Percentiles rank a stretch among this genome's conserved stretches.
phyloP scores from a whole-genome alignment of 257 asterid species.

The Solanum piurae region DNA sequence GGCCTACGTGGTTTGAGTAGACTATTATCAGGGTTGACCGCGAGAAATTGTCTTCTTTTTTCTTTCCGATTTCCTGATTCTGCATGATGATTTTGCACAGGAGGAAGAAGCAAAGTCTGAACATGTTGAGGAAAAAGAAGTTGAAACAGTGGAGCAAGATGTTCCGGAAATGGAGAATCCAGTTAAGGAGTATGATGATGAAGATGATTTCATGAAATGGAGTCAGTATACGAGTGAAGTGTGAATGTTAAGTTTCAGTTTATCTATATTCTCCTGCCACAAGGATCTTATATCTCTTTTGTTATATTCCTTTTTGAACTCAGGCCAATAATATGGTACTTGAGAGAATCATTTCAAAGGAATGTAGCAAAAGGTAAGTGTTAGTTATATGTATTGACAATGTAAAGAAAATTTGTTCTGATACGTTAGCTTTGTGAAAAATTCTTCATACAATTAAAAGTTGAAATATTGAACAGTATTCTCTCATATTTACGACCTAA shows the following conservation, averaged over 20 bases:
- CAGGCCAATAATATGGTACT: background rate
- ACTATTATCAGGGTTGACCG: background rate
- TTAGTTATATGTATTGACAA: background rate
- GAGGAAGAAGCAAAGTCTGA: conserved; percentile 31
- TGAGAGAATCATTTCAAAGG: background rate
- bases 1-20: background rate
- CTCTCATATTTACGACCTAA: background rate
- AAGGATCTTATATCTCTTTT: background rate
- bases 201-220: conserved; percentile 37
- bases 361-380: background rate
- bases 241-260: background rate
- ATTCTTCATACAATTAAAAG: background rate
- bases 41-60: background rate
- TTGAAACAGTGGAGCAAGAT: conserved; percentile 12
- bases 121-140: conserved; percentile 15
- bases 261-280: background rate
- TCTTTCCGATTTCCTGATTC: background rate
- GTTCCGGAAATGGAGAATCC: conserved; percentile 19
- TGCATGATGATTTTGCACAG: conserved; percentile 11
- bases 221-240: conserved; percentile 41
- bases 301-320: background rate
- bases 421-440: background rate
- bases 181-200: conserved; percentile 21
- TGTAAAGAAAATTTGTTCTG: background rate
- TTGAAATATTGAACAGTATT: background rate